Base-by-base conservation (phyloP, 2,329 filamentous ascomycete genomes). In the Cordyceps javanica region DNA sequence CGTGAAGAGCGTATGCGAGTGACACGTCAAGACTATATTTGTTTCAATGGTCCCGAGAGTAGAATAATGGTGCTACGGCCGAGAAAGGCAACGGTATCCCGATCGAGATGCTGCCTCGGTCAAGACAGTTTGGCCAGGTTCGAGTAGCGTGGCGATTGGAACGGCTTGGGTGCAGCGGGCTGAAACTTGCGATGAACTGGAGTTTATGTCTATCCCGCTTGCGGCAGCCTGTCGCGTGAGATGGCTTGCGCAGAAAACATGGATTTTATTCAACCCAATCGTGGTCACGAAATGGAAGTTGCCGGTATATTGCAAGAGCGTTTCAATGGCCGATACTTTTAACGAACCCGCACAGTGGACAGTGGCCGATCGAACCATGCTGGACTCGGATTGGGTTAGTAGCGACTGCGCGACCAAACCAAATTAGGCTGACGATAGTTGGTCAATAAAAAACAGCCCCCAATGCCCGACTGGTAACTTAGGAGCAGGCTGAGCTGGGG, bases 171-270 rank as follows among this genome's bases (percentile, higher is more conserved):
- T 34, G 28, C 26, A 10, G 39, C 19, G 28, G 30, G 28, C 45
- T 21, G 51, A 23, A n/a, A n/a, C n/a, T 34, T 42, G 30, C 32
- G 34, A 48, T 34, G 25, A 49, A 32, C 53, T 41, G 19, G 10
- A 41, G 11, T 41, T 34, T 39, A 30, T 49, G 11, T 41, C 44
- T 39, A 30, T 55, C 25, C 53, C 25, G 26, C 44, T 49, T 56
- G 25, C 44, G 53, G 53, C 34, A 56, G 42, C 44, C 25, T 41
- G 53, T 56, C 53, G 53, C 53, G 53, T 56, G 53, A 49, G 53
- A 14, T 23, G 32, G 13, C 5, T 51, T 19, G 1, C 5, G 5
- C 13, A 11, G 5, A 3, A 6, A 14, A 21, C n/a, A 21, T 34
- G 19, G 14, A 14, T 28, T 14, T 3, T 26, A 13, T 38, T 13